Conservation (phyloP, 2,329 filamentous ascomycete genomes). For the Neonectria hederae region DNA sequence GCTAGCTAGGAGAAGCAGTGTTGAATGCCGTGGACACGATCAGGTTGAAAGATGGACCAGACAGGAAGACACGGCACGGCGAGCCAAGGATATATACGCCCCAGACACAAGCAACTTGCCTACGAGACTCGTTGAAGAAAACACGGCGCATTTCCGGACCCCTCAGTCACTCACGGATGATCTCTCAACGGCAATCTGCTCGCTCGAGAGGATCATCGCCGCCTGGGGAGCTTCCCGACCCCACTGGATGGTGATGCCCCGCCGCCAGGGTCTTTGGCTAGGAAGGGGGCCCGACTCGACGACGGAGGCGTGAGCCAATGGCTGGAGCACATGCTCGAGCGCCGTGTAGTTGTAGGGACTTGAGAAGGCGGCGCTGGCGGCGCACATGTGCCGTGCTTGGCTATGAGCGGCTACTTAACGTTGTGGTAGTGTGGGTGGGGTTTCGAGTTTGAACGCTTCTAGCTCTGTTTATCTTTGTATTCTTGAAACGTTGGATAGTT, state of each 20-base stretch:
- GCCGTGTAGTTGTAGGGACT: conserved; percentile 40
- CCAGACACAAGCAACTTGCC: conserved; percentile 17
- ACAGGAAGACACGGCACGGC: conserved; percentile 22
- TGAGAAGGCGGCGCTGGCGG: conserved; percentile 34
- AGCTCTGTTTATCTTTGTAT: conserved; percentile 15
- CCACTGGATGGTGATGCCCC: conserved; percentile 40
- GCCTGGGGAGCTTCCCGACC: conserved; percentile 36
- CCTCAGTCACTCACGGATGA: conserved; percentile 29
- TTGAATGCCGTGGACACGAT: conserved; percentile 46
- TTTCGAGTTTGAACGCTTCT: conserved; percentile 13
- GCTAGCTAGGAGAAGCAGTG: conserved; percentile 41
- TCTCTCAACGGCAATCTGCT: conserved; percentile 30
- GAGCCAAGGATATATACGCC: conserved; percentile 37
- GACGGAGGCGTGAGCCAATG: conserved; percentile 50
- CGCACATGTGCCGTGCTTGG: conserved; percentile 41
- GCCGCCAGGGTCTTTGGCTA: conserved; percentile 30
- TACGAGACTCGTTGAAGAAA: conserved; percentile 23
- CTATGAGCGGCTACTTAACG: conserved; percentile 33
- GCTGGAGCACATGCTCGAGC: conserved; percentile 52
- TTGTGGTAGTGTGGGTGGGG: conserved; percentile 36
- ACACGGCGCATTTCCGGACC: conserved; percentile 23
- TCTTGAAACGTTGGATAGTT: conserved; percentile 3
- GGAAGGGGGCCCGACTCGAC: conserved; percentile 11
- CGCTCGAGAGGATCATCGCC: conserved; percentile 23
- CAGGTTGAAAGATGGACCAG: conserved; percentile 39